A percentile compares a stretch with the other conserved stretches of the same genome.
These are phyloP conservation scores for Phaseolus lunatus DNA, from an alignment of 306 rosid genomes.

Conservation along the genomic window DNA sequence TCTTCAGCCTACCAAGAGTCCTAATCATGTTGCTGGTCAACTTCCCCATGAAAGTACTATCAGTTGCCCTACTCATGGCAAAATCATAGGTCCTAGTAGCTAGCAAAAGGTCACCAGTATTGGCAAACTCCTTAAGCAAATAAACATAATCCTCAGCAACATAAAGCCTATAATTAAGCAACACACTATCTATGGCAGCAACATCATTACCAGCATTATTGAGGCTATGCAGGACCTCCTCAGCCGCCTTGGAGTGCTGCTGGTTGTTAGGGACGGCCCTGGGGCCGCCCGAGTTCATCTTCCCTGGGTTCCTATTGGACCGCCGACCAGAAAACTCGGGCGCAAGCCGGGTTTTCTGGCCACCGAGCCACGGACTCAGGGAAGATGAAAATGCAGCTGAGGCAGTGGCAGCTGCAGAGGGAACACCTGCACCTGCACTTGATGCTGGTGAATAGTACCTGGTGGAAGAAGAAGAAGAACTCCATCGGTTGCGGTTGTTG, in stretches of 20 bases:
- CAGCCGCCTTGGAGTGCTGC: slow-evolving; percentile 67
- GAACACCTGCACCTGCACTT: slow-evolving; percentile 7
- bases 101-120: slow-evolving; percentile 67
- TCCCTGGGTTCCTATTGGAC: slow-evolving; percentile 78
- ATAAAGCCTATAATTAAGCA: slow-evolving; percentile 61
- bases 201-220: slow-evolving; percentile 61
- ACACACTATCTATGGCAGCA: slow-evolving; percentile 56
- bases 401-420: slow-evolving; percentile 25
- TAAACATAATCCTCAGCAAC: slow-evolving; percentile 76
- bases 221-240: slow-evolving; percentile 69
- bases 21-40: slow-evolving; percentile 87
- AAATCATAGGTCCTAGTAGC: slow-evolving; percentile 71
- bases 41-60: slow-evolving; percentile 70
- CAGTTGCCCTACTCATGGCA: slow-evolving; percentile 62
- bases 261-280: slow-evolving; percentile 54
- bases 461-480: slow-evolving; percentile 41
- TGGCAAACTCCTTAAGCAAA: slow-evolving; percentile 73
- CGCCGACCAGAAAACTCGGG: slow-evolving; percentile 83
- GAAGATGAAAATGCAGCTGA: slow-evolving; percentile 49
- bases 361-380: slow-evolving; percentile 54
- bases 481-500: slow-evolving; percentile 52
- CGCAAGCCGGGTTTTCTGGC: slow-evolving; percentile 59
- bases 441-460: slow-evolving; percentile 47
- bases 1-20: slow-evolving; percentile 86
- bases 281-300: slow-evolving; percentile 76